Evolutionary conservation across 371 early-diverging fungal genomes (phyloP).

Genomic region (Mucor indicus): DNA sequence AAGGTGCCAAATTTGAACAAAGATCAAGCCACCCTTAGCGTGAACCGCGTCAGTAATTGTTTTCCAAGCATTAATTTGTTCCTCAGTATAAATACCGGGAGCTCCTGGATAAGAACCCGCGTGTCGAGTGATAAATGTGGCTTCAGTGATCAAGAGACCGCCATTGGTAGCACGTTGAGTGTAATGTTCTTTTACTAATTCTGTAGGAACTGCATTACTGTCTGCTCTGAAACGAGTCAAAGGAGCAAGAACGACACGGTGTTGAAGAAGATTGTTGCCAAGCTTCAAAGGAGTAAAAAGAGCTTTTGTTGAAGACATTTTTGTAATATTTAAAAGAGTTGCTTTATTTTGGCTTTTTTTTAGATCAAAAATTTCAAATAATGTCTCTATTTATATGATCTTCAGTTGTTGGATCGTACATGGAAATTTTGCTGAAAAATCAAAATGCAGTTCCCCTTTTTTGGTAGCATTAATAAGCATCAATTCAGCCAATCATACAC

Average conservation of each 20-base stretch:
- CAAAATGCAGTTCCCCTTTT: too few species aligned
- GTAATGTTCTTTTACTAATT: conserved; percentile 51
- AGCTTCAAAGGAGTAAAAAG: conserved; percentile 22
- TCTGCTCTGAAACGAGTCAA: conserved; percentile 46
- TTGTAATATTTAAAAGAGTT: too few species aligned
- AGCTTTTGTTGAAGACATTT: too few species aligned
- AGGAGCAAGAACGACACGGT: conserved; percentile 57
- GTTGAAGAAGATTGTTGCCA: conserved; percentile 24
- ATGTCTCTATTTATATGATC: too few species aligned
- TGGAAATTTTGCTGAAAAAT: too few species aligned
- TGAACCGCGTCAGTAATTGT: conserved; percentile 56
- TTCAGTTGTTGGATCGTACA: too few species aligned
- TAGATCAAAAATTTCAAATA: too few species aligned
- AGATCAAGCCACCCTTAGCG: conserved; percentile 53
- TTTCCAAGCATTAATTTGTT: conserved; percentile 57
- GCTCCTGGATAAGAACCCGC: conserved; percentile 35
- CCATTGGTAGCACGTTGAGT: conserved; percentile 54
- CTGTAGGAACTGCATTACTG: conserved; percentile 35
- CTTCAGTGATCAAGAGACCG: conserved; percentile 60
- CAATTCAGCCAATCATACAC: too few species aligned
- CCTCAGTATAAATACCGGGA: conserved; percentile 39
- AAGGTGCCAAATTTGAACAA: conserved; percentile 58
- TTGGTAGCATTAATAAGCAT: too few species aligned
- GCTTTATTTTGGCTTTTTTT: too few species aligned
- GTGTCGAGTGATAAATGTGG: conserved; percentile 32